phyloP scores from a whole-genome alignment of 2,329 filamentous ascomycete species.

The Xylariaceae sp. region DNA sequence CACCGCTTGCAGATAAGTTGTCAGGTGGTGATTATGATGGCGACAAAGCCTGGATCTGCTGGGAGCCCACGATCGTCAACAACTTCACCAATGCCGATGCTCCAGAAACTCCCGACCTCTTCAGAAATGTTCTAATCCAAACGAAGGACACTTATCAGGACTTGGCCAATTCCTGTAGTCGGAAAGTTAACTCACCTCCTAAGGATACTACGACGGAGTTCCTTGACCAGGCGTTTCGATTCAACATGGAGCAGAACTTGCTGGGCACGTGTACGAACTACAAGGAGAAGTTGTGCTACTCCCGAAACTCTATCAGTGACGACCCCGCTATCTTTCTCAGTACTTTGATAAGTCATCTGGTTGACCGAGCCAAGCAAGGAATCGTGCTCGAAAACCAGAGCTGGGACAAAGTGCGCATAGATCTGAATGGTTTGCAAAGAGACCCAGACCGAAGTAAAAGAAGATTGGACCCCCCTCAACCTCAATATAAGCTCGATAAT shows the following conservation, averaged over 20 bases:
- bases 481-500: conserved; percentile 41
- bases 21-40: conserved; percentile 82
- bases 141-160: conserved; percentile 44
- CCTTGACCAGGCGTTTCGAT: conserved; percentile 51
- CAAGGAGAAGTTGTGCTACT: conserved; percentile 62
- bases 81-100: conserved; percentile 62
- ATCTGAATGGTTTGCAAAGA: conserved; percentile 18
- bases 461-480: conserved; percentile 30
- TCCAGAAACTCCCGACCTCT: conserved; percentile 42
- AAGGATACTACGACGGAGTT: conserved; percentile 40
- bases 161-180: conserved; percentile 28
- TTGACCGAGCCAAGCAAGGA: conserved; percentile 57
- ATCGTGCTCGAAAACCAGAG: conserved; percentile 35
- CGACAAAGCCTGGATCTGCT: conserved; percentile 74
- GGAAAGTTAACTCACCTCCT: not conserved
- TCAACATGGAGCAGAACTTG: conserved; percentile 52
- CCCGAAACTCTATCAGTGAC: conserved; percentile 46
- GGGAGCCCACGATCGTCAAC: conserved; percentile 61
- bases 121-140: conserved; percentile 45
- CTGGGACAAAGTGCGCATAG: conserved; percentile 37
- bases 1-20: conserved; percentile 63
- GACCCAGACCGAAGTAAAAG: conserved; percentile 10
- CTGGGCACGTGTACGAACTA: conserved; percentile 63
- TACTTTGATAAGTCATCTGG: conserved; percentile 48
- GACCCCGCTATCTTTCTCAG: conserved; percentile 46